These are phyloP conservation scores for Hirsutella rhossiliensis DNA, from an alignment of 2,329 filamentous ascomycete genomes.

Conservation along the genomic window DNA sequence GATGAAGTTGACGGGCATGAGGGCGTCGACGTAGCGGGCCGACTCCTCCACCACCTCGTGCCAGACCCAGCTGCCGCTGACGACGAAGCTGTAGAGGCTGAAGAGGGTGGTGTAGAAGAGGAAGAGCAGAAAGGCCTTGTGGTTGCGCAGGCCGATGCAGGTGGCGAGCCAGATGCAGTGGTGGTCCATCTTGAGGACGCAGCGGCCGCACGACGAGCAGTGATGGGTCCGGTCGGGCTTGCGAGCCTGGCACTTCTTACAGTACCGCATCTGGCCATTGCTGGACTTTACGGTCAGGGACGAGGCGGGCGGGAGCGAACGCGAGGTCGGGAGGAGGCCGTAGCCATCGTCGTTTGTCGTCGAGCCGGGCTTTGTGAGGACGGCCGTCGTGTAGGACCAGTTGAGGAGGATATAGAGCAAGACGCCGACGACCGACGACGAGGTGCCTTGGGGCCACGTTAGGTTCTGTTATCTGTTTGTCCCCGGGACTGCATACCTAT, in stretches of 20 bases:
- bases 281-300: constrained; percentile 79
- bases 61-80: constrained; percentile 74
- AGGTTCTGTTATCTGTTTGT: too few species aligned
- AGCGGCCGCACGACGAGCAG: constrained; percentile 87
- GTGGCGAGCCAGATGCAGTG: constrained; percentile 97
- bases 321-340: constrained; percentile 62
- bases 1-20: constrained; percentile 85
- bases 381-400: constrained; percentile 81
- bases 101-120: constrained; percentile 81
- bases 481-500: constrained; percentile 31
- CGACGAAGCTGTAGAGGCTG: constrained; percentile 69
- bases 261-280: constrained; percentile 76
- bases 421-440: constrained; percentile 51
- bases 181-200: constrained; percentile 98
- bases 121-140: constrained; percentile 91
- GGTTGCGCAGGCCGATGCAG: constrained; percentile 86
- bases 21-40: constrained; percentile 56
- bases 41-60: constrained; percentile 63
- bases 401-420: constrained; percentile 69
- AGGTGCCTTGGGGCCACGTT: constrained; percentile 29
- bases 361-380: constrained; percentile 81
- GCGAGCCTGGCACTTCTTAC: constrained; percentile 91
- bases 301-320: constrained; percentile 46
- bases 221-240: constrained; percentile 96
- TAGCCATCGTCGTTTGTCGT: constrained; percentile 58